These are phyloP conservation scores for Fusarium dimerum DNA, from an alignment of 2,329 filamentous ascomycete genomes.

Conservation along the genomic window DNA sequence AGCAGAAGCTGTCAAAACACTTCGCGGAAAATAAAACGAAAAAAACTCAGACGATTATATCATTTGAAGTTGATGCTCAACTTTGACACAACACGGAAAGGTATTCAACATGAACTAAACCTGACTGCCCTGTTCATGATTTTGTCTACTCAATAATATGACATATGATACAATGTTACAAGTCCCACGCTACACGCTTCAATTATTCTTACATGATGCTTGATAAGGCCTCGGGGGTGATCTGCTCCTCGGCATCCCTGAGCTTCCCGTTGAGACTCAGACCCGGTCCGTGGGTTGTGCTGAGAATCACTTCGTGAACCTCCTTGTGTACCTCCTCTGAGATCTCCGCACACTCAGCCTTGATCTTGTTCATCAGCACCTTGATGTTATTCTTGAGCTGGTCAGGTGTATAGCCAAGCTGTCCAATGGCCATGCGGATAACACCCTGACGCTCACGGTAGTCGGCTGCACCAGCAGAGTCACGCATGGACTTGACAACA, in stretches of 20 bases:
- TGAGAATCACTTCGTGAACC: constrained; percentile 69
- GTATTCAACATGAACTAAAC: constrained; percentile 2
- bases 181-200: constrained; percentile 4
- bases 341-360: constrained; percentile 74
- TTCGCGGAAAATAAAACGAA: constrained; percentile 41
- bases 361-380: constrained; percentile 72
- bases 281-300: constrained; percentile 83
- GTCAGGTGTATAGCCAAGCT: constrained; percentile 84
- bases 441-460: constrained; percentile 87
- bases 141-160: constrained; percentile 29
- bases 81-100: neutral
- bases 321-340: constrained; percentile 52
- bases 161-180: constrained; percentile 44
- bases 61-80: constrained; percentile 32
- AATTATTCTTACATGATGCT: constrained; percentile 50
- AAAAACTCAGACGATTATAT: constrained; percentile 22
- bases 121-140: constrained; percentile 10
- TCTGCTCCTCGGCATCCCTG: constrained; percentile 58
- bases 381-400: constrained; percentile 84
- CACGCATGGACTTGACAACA: constrained; percentile 71
- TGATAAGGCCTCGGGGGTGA: constrained; percentile 54
- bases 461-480: constrained; percentile 80
- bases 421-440: constrained; percentile 85
- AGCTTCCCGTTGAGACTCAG: constrained; percentile 85
- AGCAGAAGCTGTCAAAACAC: constrained; percentile 50